Evolutionary conservation across 2,329 filamentous ascomycete genomes (phyloP).

Genomic region (Metarhizium brunneum): DNA sequence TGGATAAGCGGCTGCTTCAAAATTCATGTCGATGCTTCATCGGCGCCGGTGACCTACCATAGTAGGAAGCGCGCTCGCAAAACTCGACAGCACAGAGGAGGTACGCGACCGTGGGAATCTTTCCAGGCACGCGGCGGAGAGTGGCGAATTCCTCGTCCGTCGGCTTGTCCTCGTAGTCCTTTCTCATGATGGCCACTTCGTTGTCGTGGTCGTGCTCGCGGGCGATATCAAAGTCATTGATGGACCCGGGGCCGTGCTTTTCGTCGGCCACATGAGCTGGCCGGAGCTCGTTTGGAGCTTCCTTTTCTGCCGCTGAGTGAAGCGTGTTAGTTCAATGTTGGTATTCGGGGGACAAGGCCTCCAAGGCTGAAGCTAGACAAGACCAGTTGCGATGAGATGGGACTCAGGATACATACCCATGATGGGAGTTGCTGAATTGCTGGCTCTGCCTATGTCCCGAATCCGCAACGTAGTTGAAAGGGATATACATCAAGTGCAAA

Average conservation of each 20-base stretch:
- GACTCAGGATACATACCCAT: too few relatives aligned
- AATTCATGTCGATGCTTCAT: neutral
- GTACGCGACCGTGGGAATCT: constrained; percentile 43
- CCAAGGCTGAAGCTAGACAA: too few relatives aligned
- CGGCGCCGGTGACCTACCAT: constrained; percentile 30
- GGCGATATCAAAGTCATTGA: neutral
- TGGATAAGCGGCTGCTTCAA: neutral
- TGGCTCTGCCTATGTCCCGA: too few relatives aligned
- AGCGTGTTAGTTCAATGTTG: neutral
- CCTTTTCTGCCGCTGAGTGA: neutral
- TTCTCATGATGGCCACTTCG: constrained; percentile 8
- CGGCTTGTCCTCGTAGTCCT: constrained; percentile 30
- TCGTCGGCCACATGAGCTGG: neutral
- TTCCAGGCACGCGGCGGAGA: constrained; percentile 42
- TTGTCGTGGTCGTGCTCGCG: neutral
- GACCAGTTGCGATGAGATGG: too few relatives aligned
- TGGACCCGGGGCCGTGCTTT: neutral
- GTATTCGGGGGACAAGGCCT: neutral
- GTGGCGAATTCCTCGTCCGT: constrained; percentile 45
- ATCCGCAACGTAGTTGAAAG: too few relatives aligned
- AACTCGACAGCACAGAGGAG: constrained; percentile 50
- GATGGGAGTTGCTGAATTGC: too few relatives aligned
- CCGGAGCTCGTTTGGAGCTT: neutral
- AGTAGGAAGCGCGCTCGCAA: constrained; percentile 52
- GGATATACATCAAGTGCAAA: too few relatives aligned